Evolutionary conservation across 106 monocot genomes (phyloP).

Genomic region (Dioscorea dumetorum): DNA sequence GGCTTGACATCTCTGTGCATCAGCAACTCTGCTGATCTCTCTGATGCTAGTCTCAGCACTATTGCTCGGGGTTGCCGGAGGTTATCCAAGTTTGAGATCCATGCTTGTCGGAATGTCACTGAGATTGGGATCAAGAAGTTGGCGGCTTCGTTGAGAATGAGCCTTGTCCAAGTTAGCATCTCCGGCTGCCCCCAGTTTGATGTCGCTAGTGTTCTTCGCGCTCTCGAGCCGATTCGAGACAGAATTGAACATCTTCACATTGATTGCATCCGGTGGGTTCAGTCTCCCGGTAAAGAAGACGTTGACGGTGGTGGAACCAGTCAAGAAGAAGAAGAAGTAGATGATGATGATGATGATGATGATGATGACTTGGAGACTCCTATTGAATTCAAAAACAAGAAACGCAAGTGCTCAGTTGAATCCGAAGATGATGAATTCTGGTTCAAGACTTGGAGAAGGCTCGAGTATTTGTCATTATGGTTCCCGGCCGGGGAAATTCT

Average conservation of each 20-base stretch:
- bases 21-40: conserved; percentile 60
- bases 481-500: conserved; percentile 70
- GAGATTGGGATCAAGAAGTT: conserved; percentile 50
- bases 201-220: conserved; percentile 27
- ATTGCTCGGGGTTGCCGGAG: conserved; percentile 74
- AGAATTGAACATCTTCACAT: conserved; percentile 66
- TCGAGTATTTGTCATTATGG: conserved; percentile 68
- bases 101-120: conserved; percentile 51
- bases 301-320: neutral
- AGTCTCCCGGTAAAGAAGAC: neutral
- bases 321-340: neutral
- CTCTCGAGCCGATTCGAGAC: conserved; percentile 60
- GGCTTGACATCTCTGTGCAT: conserved; percentile 48
- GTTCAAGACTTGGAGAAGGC: conserved; percentile 40
- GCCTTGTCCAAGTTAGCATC: conserved; percentile 64
- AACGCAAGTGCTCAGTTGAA: conserved; percentile 22
- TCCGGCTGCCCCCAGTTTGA: conserved; percentile 46
- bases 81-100: conserved; percentile 50
- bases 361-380: neutral
- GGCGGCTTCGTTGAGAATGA: conserved; percentile 36
- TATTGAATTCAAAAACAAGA: conserved; percentile 21
- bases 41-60: conserved; percentile 49
- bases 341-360: neutral
- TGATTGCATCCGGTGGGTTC: conserved; percentile 66
- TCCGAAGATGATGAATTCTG: conserved; percentile 14